These are phyloP conservation scores for Fomitopsis palustris DNA, from an alignment of 1,284 basidiomycete species.

Conservation along the genomic window DNA sequence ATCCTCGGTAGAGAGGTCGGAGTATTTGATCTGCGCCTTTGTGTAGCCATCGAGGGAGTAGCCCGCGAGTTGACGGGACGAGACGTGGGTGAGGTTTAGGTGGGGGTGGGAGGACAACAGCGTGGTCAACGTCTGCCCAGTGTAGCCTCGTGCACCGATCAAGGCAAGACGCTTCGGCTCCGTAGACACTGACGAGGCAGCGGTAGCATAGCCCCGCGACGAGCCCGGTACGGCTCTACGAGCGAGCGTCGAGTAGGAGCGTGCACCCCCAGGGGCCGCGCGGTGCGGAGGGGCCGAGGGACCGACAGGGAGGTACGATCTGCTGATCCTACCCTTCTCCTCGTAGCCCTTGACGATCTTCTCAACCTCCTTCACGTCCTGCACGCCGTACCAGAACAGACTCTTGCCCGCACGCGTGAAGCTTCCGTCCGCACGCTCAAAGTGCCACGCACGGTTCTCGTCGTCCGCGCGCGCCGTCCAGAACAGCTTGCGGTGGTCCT, in stretches of 20 bases:
- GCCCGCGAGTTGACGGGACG: slow-evolving; percentile 93
- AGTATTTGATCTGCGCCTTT: slow-evolving; percentile 75
- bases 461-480: slow-evolving; percentile 97
- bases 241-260: slow-evolving; percentile 76
- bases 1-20: slow-evolving; percentile 74
- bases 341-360: slow-evolving; percentile 82
- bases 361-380: slow-evolving; percentile 92
- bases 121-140: slow-evolving; percentile 88
- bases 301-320: slow-evolving; percentile 84
- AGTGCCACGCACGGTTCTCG: slow-evolving; percentile 97
- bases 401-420: slow-evolving; percentile 93
- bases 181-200: slow-evolving; percentile 44
- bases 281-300: slow-evolving; percentile 72
- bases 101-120: slow-evolving; percentile 86
- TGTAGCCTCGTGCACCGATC: slow-evolving; percentile 95
- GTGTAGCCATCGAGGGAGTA: slow-evolving; percentile 79
- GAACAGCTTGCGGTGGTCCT: slow-evolving; percentile 92
- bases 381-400: slow-evolving; percentile 97
- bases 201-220: slow-evolving; percentile 62
- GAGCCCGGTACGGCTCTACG: slow-evolving; percentile 45
- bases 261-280: slow-evolving; percentile 34
- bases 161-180: slow-evolving; percentile 87
- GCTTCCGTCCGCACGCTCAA: slow-evolving; percentile 95
- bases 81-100: slow-evolving; percentile 90
- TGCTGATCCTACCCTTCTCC: slow-evolving; percentile 64